Evolutionary conservation across 2,329 filamentous ascomycete genomes (phyloP).

Genomic region (Periconia sp.): DNA sequence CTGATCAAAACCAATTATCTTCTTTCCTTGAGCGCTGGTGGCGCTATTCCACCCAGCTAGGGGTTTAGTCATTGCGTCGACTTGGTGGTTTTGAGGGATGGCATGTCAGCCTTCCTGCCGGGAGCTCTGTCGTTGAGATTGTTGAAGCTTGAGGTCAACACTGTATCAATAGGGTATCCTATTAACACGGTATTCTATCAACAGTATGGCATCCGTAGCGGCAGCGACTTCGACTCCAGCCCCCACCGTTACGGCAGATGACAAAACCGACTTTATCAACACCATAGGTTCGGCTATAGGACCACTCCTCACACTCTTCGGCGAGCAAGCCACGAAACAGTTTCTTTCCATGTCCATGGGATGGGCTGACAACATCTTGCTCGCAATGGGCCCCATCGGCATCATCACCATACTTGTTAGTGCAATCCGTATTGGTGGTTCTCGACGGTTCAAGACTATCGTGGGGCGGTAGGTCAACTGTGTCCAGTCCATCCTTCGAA

Average conservation of each 20-base stretch:
- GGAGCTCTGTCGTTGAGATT: no score
- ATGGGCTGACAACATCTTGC: conserved; percentile 32
- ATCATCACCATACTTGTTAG: conserved; percentile 44
- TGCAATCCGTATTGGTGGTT: conserved; percentile 33
- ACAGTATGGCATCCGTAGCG: no score
- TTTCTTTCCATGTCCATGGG: conserved; percentile 29
- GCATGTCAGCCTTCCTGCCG: no score
- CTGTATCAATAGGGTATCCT: no score
- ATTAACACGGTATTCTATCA: no score
- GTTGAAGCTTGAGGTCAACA: no score
- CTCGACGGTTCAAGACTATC: conserved; percentile 37
- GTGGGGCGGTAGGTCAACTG: conserved; percentile 43
- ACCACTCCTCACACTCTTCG: conserved; percentile 27
- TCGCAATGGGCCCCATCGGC: conserved; percentile 42
- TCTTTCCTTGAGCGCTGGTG: no score
- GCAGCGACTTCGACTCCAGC: not conserved
- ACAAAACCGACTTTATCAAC: conserved; percentile 42
- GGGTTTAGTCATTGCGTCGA: no score
- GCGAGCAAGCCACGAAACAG: conserved; percentile 36
- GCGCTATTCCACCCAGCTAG: no score
- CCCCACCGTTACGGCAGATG: not conserved
- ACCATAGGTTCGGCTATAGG: conserved; percentile 43
- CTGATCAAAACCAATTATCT: no score
- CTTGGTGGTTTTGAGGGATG: no score
- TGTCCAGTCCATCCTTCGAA: no score